A percentile compares a stretch with the other conserved stretches of the same genome.
Conservation (phyloP, 108 stramenopile species). For the Cyclotella kingstonii region DNA sequence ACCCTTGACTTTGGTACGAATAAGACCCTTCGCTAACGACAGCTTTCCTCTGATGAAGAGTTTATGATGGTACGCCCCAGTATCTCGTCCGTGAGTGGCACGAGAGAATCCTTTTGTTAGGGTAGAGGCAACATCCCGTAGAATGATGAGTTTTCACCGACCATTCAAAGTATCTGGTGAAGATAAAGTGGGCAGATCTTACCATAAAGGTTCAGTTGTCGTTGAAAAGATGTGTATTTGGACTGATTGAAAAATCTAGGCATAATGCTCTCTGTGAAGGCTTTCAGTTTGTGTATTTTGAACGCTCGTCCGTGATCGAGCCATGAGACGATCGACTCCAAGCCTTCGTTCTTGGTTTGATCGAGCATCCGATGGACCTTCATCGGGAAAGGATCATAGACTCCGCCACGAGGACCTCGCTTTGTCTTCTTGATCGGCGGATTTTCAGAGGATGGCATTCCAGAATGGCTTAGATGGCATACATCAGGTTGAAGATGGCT, state of each 20-base stretch:
- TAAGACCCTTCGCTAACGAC: conserved; percentile 46
- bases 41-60: conserved; percentile 64
- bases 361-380: conserved; percentile 73
- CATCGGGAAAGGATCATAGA: conserved; percentile 62
- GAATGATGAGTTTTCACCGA: background rate
- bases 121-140: background rate
- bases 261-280: conserved; percentile 70
- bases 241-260: conserved; percentile 72
- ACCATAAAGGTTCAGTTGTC: conserved; percentile 73
- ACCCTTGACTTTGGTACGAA: conserved; percentile 75
- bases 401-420: conserved; percentile 52
- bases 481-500: too few species aligned
- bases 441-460: too few species aligned
- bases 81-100: conserved; percentile 35
- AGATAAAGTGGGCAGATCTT: background rate
- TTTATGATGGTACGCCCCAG: conserved; percentile 57
- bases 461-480: too few species aligned
- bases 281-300: conserved; percentile 68
- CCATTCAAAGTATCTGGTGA: too few species aligned
- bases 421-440: conserved; percentile 11
- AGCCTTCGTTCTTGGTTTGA: conserved; percentile 50
- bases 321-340: conserved; percentile 68
- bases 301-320: conserved; percentile 79
- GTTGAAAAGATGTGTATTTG: conserved; percentile 60
- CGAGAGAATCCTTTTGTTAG: conserved; percentile 43